Evolutionary conservation across 257 asterid genomes (phyloP).

Genomic region (Solanum tacnaense): DNA sequence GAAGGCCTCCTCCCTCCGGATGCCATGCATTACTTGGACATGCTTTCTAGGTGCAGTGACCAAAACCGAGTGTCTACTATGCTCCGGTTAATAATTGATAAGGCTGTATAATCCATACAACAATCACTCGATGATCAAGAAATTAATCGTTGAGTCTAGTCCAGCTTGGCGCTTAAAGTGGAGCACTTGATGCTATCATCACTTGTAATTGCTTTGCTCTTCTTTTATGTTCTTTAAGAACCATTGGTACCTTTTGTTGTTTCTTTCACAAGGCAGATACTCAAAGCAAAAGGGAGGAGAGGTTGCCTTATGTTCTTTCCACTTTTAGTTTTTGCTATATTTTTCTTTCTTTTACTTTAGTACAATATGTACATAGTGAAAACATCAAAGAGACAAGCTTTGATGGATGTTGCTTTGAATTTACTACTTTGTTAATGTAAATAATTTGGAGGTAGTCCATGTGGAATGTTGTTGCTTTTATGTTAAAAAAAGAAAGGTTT

Average conservation of each 20-base stretch:
- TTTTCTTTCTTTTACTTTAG: not conserved
- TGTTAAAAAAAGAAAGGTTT: not conserved
- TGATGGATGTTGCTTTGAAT: not conserved
- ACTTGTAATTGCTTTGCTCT: not conserved
- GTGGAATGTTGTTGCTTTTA: not conserved
- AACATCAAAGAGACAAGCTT: not conserved
- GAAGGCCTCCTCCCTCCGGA: constrained; percentile 91
- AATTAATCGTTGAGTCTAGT: not conserved
- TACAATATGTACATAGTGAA: not conserved
- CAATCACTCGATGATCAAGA: not conserved
- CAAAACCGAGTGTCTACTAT: constrained; percentile 55
- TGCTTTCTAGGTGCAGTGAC: constrained; percentile 63
- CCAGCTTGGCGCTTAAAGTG: not conserved
- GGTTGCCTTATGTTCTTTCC: not conserved
- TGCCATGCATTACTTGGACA: constrained; percentile 77
- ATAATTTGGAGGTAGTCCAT: not conserved
- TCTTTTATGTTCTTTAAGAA: not conserved
- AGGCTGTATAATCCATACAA: not conserved
- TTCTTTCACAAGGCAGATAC: not conserved
- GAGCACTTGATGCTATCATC: not conserved
- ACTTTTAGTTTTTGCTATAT: not conserved
- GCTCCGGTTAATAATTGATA: constrained; percentile 69
- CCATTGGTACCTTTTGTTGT: not conserved
- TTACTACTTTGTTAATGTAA: not conserved
- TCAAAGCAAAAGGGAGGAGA: not conserved